Percentiles rank a stretch among this genome's conserved stretches.
Evolutionary conservation across 2,329 filamentous ascomycete species (phyloP).

Genomic region (Aureobasidium sp.): DNA sequence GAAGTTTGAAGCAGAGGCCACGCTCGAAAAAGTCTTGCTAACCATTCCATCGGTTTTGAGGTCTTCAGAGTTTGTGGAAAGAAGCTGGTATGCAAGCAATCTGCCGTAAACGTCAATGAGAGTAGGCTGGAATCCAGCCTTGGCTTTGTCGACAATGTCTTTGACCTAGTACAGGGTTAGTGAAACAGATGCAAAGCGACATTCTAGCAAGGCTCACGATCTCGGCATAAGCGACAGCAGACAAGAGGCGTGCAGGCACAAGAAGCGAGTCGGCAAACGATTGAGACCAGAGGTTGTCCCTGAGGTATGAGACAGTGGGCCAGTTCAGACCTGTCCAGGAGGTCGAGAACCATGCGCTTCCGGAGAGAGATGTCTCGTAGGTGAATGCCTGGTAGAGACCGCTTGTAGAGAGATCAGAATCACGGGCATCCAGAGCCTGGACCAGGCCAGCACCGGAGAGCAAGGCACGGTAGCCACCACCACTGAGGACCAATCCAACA

Average conservation of each 20-base stretch:
- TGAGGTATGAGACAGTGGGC: slow-evolving; percentile 35
- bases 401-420: slow-evolving; percentile 31
- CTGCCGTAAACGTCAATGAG: slow-evolving; percentile 36
- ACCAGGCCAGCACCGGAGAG: slow-evolving; percentile 34
- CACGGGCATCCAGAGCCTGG: slow-evolving; percentile 37
- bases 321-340: slow-evolving; percentile 40
- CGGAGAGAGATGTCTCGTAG: slow-evolving; percentile 40
- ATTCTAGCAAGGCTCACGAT: slow-evolving; percentile 16
- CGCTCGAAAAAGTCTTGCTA: slow-evolving; percentile 27
- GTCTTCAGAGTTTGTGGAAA: slow-evolving; percentile 19
- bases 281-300: slow-evolving; percentile 33
- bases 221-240: slow-evolving; percentile 23
- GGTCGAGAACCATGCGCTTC: slow-evolving; percentile 40
- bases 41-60: slow-evolving; percentile 31
- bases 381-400: slow-evolving; percentile 40
- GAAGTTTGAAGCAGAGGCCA: slow-evolving; percentile 33
- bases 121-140: slow-evolving; percentile 32
- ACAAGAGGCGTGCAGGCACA: slow-evolving; percentile 28
- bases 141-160: slow-evolving; percentile 31
- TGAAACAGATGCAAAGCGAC: background rate
- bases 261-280: slow-evolving; percentile 32
- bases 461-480: slow-evolving; percentile 37
- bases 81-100: slow-evolving; percentile 34
- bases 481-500: slow-evolving; percentile 36
- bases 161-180: slow-evolving; percentile 11